Evolutionary conservation across 2,329 filamentous ascomycete species (phyloP).

Genomic region (Aciculosporium take): DNA sequence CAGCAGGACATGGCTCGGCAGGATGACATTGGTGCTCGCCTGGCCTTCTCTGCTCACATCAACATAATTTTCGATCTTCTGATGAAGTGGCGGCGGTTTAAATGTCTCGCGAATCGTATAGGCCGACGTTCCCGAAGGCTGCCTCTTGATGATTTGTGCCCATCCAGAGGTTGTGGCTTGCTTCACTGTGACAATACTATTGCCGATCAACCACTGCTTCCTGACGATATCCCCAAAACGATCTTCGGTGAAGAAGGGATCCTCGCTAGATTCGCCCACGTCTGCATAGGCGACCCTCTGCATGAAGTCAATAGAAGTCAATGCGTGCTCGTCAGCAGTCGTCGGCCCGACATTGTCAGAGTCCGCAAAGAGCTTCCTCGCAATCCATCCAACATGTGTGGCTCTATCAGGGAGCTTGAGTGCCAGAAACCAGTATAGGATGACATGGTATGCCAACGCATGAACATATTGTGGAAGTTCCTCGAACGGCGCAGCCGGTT

Average conservation of each 20-base stretch:
- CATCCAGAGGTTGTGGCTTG: constrained; percentile 53
- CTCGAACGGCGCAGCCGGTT: constrained; percentile 36
- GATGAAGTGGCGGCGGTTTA: constrained; percentile 41
- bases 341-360: constrained; percentile 52
- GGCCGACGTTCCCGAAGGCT: constrained; percentile 52
- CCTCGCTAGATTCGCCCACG: constrained; percentile 58
- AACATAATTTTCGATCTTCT: constrained; percentile 33
- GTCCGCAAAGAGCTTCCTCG: constrained; percentile 71
- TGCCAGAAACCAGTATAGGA: constrained; percentile 93
- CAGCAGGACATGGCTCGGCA: constrained; percentile 62
- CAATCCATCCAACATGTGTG: constrained; percentile 80
- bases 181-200: constrained; percentile 60
- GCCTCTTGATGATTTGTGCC: constrained; percentile 56
- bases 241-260: constrained; percentile 49
- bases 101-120: constrained; percentile 48
- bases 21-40: constrained; percentile 42
- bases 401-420: constrained; percentile 72
- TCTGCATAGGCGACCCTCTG: constrained; percentile 77
- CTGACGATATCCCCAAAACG: constrained; percentile 52
- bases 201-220: constrained; percentile 58
- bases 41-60: constrained; percentile 37
- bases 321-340: constrained; percentile 76
- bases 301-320: constrained; percentile 92
- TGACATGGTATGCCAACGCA: constrained; percentile 84
- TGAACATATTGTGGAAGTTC: constrained; percentile 89